These are phyloP conservation scores for Paracoccidioides brasiliensis DNA, from an alignment of 2,329 filamentous ascomycete species.

Conservation along the genomic window DNA sequence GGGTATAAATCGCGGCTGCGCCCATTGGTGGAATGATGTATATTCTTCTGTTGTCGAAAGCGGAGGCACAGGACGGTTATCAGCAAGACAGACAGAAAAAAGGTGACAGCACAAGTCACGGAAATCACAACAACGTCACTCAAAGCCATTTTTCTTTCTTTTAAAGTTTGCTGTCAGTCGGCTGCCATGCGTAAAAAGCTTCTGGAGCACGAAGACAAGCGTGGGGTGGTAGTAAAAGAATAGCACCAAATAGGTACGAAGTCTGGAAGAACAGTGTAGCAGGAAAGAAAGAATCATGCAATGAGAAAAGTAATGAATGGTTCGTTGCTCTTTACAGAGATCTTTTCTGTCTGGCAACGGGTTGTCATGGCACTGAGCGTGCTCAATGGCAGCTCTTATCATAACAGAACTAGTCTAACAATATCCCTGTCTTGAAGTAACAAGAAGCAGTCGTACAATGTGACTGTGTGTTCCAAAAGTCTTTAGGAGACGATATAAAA, in stretches of 20 bases:
- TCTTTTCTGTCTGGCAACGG: neutral
- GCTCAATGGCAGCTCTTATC: neutral
- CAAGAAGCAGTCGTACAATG: neutral
- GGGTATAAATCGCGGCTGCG: neutral
- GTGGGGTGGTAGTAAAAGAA: neutral
- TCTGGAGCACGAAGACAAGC: neutral
- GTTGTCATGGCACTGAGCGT: neutral
- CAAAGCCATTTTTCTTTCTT: neutral
- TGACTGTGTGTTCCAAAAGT: no score
- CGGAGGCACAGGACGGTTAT: constrained; percentile 1
- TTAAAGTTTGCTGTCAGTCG: neutral
- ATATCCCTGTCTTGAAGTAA: neutral
- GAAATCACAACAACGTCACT: constrained; percentile 1
- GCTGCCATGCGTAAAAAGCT: neutral
- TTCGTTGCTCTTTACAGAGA: neutral
- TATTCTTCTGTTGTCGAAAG: neutral
- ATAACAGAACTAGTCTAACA: neutral
- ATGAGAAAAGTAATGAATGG: neutral
- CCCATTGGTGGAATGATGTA: neutral
- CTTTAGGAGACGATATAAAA: neutral
- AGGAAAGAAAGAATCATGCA: neutral
- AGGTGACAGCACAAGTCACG: neutral
- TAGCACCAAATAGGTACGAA: neutral
- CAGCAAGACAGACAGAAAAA: neutral
- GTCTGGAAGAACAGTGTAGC: neutral